Base-by-base conservation (phyloP, 2,329 filamentous ascomycete species). In the Neofusicoccum laricinum region DNA sequence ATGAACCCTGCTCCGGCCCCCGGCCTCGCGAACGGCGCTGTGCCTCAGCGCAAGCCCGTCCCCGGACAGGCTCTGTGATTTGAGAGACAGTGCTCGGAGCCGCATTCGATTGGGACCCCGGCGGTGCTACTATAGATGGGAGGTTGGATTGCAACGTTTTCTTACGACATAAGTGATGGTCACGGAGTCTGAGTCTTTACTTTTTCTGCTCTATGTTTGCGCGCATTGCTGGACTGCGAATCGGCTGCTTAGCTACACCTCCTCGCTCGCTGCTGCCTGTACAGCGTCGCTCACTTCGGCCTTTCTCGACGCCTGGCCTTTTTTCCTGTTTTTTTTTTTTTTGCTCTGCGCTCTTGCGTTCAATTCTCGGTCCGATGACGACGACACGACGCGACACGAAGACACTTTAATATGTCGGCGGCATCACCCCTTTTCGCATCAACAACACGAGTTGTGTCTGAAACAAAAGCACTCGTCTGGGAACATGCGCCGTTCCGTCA, bases 21-120 rank as follows among this genome's bases (percentile, higher is more conserved):
- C 36, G 71, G 70, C 25, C 59, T 17, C 17, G 36, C 32, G 17
- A 61, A 43, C 58, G 38, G 62, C 15, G 67, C 69, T 21, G 68
- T 79, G 53, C 79, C 79, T 7, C 67, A 70, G 36, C 74, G 80
- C 68, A 83, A 83, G 72, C 80, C 80, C 30, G 76, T 83, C 21
- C 80, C 80, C 21, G 81, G 81, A 46, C 76, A 78, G 72, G 80
- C 80, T 21, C 68, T 81, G 65, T 81, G 71, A 69, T 25, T 36
- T 36, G 53, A 11, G 32, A 38, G 12, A 59, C 21, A 7, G 53
- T 30, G 43, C 41, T 36, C 55, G 36, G 30, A 46, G n/a, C 55
- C 38, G 46, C 36, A 46, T 2, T 17, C 46, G 55, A 48, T 46
- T 38, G 46, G 17, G 41, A 45, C 30, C n/a, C 30, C 30, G 40